Base-by-base conservation (phyloP, 1,139 yeast species). In the Geotrichum cucujoidarum region DNA sequence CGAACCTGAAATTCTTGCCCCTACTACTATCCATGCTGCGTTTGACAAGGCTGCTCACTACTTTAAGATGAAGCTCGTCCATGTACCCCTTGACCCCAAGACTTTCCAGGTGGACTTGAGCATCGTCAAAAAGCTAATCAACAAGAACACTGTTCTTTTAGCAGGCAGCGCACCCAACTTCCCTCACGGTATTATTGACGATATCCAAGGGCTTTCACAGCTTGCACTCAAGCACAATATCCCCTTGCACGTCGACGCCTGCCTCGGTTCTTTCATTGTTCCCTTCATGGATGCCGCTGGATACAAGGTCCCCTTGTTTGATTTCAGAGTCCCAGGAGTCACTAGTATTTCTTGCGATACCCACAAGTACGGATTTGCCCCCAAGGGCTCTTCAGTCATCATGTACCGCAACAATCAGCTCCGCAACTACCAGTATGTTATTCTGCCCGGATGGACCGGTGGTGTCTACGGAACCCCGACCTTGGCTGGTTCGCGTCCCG, bases 401-500 rank as follows among this genome's bases (percentile, higher is more conserved):
- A 84, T 92, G 95, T 92, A 92, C 67, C 75, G 97, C 45, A 68
- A 74, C 53, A 62, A 75, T 0, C 73, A 75, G 53, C 72, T 88
- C 51, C 75, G 98, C 49, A 78, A 77, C 57, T 76, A 84, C 60
- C 98, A 92, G 67, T 92, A 92, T 66, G 92, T 83, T 64, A 76
- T 90, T 30, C 76, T 81, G 50, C 72, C 89, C 1, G 87, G 82
- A 53, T 92, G 98, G 98, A 74, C 82, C 7, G 98, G 98, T 40
- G 98, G 98, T 1, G 72, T 92, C 61, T 92, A 92, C 62, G 98
- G 97, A 0, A 88, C 97, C 0, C 97, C 97, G 2, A 92, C 97
- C 0, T 71, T 92, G 46, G 97, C 97, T 0, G 98, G 98, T 0
- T 87, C 96, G 8, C 78, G 97, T 55, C 97, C 97, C 0, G 98